Conservation (phyloP, 352 stramenopile species). For the Pythium aristosporum region DNA sequence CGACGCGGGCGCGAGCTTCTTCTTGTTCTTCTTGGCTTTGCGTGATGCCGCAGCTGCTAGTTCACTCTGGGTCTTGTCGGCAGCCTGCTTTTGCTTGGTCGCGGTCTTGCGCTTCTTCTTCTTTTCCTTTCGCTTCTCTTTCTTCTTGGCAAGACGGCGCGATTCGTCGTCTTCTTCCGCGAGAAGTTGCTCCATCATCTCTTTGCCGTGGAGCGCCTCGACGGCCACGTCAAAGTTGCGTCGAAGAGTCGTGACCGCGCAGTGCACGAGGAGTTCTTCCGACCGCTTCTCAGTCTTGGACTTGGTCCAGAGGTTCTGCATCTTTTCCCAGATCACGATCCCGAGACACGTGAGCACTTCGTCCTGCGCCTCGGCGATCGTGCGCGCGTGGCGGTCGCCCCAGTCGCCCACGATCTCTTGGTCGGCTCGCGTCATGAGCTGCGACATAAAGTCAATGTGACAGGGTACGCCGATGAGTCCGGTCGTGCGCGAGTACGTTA, state of each 20-base stretch:
- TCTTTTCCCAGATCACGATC: constrained; percentile 89
- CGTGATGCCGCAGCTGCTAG: constrained; percentile 20
- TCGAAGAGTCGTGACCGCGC: constrained; percentile 66
- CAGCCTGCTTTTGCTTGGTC: constrained; percentile 66
- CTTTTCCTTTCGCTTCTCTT: constrained; percentile 88
- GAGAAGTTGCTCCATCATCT: constrained; percentile 87
- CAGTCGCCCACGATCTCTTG: constrained; percentile 83
- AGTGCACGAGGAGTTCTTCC: constrained; percentile 81
- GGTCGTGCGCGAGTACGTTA: constrained; percentile 77
- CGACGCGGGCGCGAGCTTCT: constrained; percentile 15
- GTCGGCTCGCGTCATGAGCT: constrained; percentile 81
- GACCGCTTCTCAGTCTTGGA: constrained; percentile 71
- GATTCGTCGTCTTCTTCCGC: constrained; percentile 84
- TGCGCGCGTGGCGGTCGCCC: constrained; percentile 80
- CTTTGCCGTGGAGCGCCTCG: constrained; percentile 77
- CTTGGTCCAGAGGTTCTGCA: constrained; percentile 83
- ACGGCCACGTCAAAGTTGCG: constrained; percentile 85
- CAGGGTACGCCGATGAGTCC: constrained; percentile 83
- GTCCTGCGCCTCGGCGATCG: constrained; percentile 83
- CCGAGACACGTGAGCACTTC: constrained; percentile 85
- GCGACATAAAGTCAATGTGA: constrained; percentile 84
- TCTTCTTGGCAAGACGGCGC: constrained; percentile 74
- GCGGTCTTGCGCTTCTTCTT: constrained; percentile 87
- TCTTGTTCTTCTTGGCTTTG: constrained; percentile 33
- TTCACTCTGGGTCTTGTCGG: constrained; percentile 34